Evolutionary conservation across 1,284 basidiomycete genomes (phyloP).

Genomic region (Sporisorium graminicola): DNA sequence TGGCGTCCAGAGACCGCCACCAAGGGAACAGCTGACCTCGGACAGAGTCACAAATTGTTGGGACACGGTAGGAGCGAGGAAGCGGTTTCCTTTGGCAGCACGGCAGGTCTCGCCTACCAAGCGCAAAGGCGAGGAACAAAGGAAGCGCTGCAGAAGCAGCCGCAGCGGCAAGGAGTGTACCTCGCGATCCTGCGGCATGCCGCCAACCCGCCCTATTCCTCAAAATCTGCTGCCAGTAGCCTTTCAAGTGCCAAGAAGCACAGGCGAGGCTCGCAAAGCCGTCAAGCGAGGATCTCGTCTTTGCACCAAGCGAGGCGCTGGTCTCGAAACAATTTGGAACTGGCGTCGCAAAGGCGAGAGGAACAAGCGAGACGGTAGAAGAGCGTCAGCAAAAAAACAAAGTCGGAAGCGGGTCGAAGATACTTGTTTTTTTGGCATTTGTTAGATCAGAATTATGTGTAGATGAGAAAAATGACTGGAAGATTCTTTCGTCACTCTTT

Average conservation of each 20-base stretch:
- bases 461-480: slow-evolving; percentile 2
- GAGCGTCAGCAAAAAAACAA: too few relatives aligned
- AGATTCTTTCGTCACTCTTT: neutral
- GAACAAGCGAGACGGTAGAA: too few relatives aligned
- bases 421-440: too few relatives aligned
- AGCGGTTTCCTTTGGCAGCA: neutral
- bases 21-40: slow-evolving; percentile 2
- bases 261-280: neutral
- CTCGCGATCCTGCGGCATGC: neutral
- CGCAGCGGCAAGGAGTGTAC: neutral
- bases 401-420: too few relatives aligned
- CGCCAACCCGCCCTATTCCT: too few relatives aligned
- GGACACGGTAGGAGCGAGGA: neutral
- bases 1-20: too few relatives aligned
- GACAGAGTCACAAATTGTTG: neutral
- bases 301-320: slow-evolving; percentile 3
- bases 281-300: slow-evolving; percentile 2
- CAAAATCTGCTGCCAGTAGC: too few relatives aligned
- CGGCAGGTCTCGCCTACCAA: neutral
- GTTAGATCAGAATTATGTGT: too few relatives aligned
- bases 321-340: neutral
- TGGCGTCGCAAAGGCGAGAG: neutral
- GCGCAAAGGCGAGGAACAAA: neutral
- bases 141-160: neutral
- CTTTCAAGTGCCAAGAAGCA: too few relatives aligned